Evolutionary conservation across 1,139 yeast genomes (phyloP), one percentile per base, ranked within the genome.

Genomic region (Starmera stellimalicola): DNA sequence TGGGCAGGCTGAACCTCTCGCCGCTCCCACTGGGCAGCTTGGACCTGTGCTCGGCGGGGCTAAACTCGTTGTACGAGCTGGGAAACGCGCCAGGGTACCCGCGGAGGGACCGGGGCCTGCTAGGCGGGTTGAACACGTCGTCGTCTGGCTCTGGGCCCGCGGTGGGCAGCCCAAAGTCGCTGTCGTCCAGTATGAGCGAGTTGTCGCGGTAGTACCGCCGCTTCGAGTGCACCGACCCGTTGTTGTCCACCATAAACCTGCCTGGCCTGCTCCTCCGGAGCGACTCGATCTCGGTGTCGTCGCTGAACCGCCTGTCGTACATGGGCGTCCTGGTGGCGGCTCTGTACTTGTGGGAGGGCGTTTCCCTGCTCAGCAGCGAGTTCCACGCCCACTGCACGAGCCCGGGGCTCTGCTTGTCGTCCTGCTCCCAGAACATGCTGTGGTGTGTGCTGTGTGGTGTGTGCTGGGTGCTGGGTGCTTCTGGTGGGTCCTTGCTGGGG

Each of bases 311-410:
- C 31, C 29, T 27, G 14, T 20, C 19, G 7, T 25, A 25, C 10
- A 25, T 35, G 31, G 26, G 26, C 31, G 27, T 34, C 36, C 34
- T 39, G 35, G 14, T 39, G 34, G 5, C 36, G 27, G 22, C 29
- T 3, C 33, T 18, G 32, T 48, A 48, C 33, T 49, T 49, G 3
- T 45, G 32, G 20, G 44, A 36, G 3, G 53, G 53, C 1, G 51
- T 48, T 26, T 43, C 40, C 10, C 34, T 40, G 29, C 36, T 43
- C 39, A 49, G 47, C 5, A 49, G 24, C 1, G 53, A 47, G 30
- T 42, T 40, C 36, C 41, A 41, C 0, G 50, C 51, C 53, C 53
- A 49, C 4, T 37, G 32, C 1, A 50, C 50, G n/a, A 46, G 29
- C 2, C 51, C 52, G 16, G 19, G 14, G 19, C 33, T 25, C 24